Evolutionary conservation across 257 asterid genomes (phyloP), one percentile per base, ranked within the genome.

Genomic region (Coffea canephora): DNA sequence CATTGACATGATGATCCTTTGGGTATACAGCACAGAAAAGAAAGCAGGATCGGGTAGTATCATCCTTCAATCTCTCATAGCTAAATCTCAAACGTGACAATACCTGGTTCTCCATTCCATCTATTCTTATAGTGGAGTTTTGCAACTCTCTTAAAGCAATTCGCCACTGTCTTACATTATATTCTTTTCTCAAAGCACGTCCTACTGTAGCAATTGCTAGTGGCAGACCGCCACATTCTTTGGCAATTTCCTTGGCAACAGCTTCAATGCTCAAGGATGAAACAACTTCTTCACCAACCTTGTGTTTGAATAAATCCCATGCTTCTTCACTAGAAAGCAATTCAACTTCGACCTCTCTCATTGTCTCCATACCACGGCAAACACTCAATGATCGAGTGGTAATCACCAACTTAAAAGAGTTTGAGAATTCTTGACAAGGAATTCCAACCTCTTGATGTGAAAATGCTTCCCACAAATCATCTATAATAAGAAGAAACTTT

Each of bases 211-310:
- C 39, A 74, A 84, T 25, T 54, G 87, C 85, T 41, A 84, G 78
- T 12, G 87, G 87, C 18, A 84, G 73, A 65, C 85, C 85, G 25
- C 85, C 85, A 34, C 87, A 84, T 70, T 81, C 85, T 49, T 75
- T 65, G 5, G 81, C 85, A 69, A 81, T 76, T 9, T 54, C 71
- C 81, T 65, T 78, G 21, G 85, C 81, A 71, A 84, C 62, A 43
- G 27, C 81, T 64, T 62, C 54, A 27, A 70, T 72, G 67, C 67
- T 68, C 13, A 81, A 80, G 34, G 85, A 75, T 25, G 39, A 68
- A 9, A 74, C 34, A n/a, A 78, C 81, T 65, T 75, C 83, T 49
- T 41, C 77, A 4, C 81, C 79, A 6, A 81, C 83, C 81, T 84
- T 84, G 43, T 77, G 76, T 81, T 77, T 74, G 73, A 84, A 84